phyloP scores from a whole-genome alignment of 2,329 filamentous ascomycete species.

The Xylariaceae sp. region DNA sequence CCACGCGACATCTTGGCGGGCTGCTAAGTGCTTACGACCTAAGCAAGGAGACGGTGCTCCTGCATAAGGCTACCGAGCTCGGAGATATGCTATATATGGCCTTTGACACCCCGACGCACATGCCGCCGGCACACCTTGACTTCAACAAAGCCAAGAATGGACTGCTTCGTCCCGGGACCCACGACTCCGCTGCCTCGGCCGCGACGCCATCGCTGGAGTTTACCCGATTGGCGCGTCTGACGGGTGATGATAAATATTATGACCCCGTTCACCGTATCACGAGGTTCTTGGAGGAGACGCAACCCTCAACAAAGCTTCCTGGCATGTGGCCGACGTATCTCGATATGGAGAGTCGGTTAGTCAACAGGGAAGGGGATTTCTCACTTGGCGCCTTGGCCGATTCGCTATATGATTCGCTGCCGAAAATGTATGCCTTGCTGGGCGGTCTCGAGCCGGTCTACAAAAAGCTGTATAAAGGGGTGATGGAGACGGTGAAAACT shows the following conservation, averaged over 20 bases:
- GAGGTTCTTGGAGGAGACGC: constrained; percentile 57
- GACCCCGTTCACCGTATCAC: constrained; percentile 65
- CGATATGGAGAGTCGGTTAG: constrained; percentile 50
- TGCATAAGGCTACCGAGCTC: constrained; percentile 40
- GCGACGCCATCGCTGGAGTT: constrained; percentile 69
- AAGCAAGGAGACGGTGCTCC: constrained; percentile 34
- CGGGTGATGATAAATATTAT: constrained; percentile 66
- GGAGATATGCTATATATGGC: constrained; percentile 42
- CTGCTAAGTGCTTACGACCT: constrained; percentile 39
- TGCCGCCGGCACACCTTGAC: constrained; percentile 43
- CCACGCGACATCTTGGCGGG: constrained; percentile 41
- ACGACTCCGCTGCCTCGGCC: constrained; percentile 40
- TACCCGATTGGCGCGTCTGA: constrained; percentile 66
- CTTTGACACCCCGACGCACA: constrained; percentile 42
- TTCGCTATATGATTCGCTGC: constrained; percentile 51
- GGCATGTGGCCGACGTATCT: constrained; percentile 68
- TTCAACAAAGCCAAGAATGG: constrained; percentile 37
- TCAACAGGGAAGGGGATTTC: constrained; percentile 31
- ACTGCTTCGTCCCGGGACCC: constrained; percentile 28
- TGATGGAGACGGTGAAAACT: constrained; percentile 51
- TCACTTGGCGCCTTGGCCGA: constrained; percentile 36
- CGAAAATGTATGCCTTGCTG: constrained; percentile 59
- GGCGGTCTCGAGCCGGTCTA: constrained; percentile 46
- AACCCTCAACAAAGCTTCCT: constrained; percentile 61
- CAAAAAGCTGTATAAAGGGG: constrained; percentile 39